A percentile compares a stretch with the other conserved stretches of the same genome.
Evolutionary conservation across 1,284 basidiomycete genomes (phyloP).

Genomic region (Boletus smithii): DNA sequence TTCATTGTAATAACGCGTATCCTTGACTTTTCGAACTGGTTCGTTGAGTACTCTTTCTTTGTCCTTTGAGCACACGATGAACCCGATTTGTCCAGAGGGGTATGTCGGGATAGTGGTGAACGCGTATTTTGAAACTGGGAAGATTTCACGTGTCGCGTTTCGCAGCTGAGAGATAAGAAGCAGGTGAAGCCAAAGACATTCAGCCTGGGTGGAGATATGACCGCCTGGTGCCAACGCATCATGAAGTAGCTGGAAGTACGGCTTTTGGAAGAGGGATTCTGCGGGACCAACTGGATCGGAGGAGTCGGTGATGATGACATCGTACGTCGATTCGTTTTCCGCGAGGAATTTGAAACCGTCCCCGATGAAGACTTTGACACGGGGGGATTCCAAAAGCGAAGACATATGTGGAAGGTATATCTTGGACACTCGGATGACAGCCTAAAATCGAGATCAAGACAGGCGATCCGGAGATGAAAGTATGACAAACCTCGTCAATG

Average conservation of each 20-base stretch:
- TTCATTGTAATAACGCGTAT: constrained; percentile 85
- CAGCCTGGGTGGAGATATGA: constrained; percentile 94
- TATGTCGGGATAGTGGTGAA: constrained; percentile 98
- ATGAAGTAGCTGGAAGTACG: constrained; percentile 94
- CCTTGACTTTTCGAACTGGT: constrained; percentile 66
- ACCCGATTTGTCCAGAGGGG: constrained; percentile 96
- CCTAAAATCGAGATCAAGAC: constrained; percentile 43
- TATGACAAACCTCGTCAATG: constrained; percentile 81
- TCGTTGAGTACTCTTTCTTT: constrained; percentile 65
- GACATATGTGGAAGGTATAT: constrained; percentile 95
- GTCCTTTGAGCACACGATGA: constrained; percentile 87
- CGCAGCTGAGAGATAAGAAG: constrained; percentile 82
- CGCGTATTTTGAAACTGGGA: constrained; percentile 87
- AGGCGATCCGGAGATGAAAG: background rate
- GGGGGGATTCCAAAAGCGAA: constrained; percentile 75
- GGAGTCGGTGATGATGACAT: constrained; percentile 98
- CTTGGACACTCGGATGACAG: constrained; percentile 94
- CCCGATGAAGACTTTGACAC: constrained; percentile 87
- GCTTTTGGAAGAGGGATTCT: constrained; percentile 91
- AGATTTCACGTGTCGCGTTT: constrained; percentile 73
- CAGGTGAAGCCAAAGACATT: constrained; percentile 95
- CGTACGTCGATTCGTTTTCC: constrained; percentile 87
- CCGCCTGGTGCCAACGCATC: constrained; percentile 89
- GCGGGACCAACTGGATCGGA: constrained; percentile 98
- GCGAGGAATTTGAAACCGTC: constrained; percentile 98